phyloP scores from a whole-genome alignment of 2,329 filamentous ascomycete genomes.

The Emmonsiellopsis sp. region DNA sequence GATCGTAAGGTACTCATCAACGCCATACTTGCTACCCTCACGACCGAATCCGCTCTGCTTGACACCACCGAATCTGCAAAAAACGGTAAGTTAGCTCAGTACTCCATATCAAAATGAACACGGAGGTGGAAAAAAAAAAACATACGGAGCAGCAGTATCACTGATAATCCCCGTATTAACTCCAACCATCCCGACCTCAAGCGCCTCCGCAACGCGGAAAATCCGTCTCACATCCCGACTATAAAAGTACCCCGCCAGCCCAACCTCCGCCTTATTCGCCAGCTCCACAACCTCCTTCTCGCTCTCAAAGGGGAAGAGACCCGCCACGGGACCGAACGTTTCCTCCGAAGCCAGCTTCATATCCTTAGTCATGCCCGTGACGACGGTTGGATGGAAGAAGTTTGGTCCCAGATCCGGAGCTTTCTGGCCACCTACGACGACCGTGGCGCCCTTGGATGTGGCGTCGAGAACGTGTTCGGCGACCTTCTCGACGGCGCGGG shows the following conservation, averaged over 20 bases:
- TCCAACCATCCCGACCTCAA: constrained; percentile 43
- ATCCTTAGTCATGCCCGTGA: constrained; percentile 72
- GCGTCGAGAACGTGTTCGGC: constrained; percentile 73
- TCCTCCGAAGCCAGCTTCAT: constrained; percentile 84
- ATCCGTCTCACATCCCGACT: constrained; percentile 50
- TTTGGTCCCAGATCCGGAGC: constrained; percentile 67
- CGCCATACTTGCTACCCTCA: constrained; percentile 68
- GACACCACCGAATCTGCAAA: constrained; percentile 61
- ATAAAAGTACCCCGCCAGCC: constrained; percentile 92
- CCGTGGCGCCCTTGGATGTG: constrained; percentile 62
- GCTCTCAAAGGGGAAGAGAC: constrained; percentile 76
- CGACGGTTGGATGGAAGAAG: constrained; percentile 84
- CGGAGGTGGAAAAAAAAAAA: constrained; percentile 6
- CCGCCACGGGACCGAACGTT: constrained; percentile 91
- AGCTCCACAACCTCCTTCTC: constrained; percentile 80
- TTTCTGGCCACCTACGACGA: constrained; percentile 66
- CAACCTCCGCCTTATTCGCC: constrained; percentile 76
- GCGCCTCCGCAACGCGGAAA: constrained; percentile 51
- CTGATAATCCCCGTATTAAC: constrained; percentile 63
- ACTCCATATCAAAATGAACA: background rate
- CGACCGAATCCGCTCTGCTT: constrained; percentile 75
- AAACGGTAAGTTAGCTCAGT: background rate
- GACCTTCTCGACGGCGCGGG: constrained; percentile 70
- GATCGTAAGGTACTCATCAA: constrained; percentile 64
- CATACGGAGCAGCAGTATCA: constrained; percentile 42